Evolutionary conservation across 352 stramenopile genomes (phyloP).

Genomic region (Globisporangium cylindrosporum): DNA sequence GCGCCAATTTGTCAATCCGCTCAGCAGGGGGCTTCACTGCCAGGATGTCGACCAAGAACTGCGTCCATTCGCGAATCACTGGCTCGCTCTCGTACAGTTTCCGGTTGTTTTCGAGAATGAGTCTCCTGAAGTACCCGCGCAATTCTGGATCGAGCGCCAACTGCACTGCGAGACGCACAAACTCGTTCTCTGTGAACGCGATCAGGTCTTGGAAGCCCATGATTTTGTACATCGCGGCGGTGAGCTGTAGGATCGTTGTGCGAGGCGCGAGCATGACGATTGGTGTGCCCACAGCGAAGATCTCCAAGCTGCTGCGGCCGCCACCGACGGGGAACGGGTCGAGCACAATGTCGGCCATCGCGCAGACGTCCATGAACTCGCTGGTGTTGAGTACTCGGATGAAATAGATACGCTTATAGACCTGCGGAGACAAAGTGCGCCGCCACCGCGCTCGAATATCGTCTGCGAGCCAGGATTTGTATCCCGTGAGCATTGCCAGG

Average conservation of each 20-base stretch:
- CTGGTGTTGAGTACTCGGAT: constrained; percentile 27
- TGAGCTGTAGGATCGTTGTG: constrained; percentile 64
- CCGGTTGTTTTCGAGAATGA: constrained; percentile 30
- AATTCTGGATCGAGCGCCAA: constrained; percentile 30
- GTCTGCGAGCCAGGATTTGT: constrained; percentile 26
- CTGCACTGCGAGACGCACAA: constrained; percentile 21
- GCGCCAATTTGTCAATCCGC: neutral
- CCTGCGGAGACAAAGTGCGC: constrained; percentile 12
- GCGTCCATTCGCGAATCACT: constrained; percentile 44
- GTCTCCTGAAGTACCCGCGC: constrained; percentile 13
- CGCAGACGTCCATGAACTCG: constrained; percentile 44
- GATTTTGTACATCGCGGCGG: constrained; percentile 50
- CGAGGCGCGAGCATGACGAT: constrained; percentile 51
- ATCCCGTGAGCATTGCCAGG: constrained; percentile 36
- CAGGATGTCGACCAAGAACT: constrained; percentile 30
- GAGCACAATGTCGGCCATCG: constrained; percentile 45
- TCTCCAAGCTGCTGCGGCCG: constrained; percentile 52
- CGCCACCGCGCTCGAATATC: constrained; percentile 29
- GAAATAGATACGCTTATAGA: constrained; percentile 45
- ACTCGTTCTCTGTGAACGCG: constrained; percentile 22
- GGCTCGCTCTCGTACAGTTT: constrained; percentile 32
- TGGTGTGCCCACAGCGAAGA: constrained; percentile 57
- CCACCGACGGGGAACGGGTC: constrained; percentile 68
- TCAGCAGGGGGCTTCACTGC: constrained; percentile 9
- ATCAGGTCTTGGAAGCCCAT: constrained; percentile 43